Conservation (phyloP, 345 rosid genomes). For the Hibiscus syriacus region DNA sequence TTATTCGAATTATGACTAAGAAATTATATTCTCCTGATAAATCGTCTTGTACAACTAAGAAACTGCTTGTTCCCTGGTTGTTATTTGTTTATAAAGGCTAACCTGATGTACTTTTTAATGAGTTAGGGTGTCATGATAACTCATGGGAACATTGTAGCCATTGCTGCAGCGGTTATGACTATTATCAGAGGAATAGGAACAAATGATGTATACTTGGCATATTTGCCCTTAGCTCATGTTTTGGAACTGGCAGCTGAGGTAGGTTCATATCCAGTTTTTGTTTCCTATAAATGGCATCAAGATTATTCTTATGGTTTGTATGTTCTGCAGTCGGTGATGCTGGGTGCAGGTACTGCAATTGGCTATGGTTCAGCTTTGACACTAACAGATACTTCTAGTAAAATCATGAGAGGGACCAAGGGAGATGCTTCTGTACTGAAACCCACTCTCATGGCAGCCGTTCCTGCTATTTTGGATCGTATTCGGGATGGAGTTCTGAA, state of each 20-base stretch:
- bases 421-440: conserved; percentile 77
- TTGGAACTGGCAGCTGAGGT: conserved; percentile 95
- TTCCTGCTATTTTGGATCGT: conserved; percentile 88
- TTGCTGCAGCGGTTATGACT: conserved; percentile 69
- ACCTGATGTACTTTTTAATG: conserved; percentile 19
- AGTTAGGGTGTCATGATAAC: conserved; percentile 88
- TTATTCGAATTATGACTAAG: background rate
- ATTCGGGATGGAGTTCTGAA: conserved; percentile 74
- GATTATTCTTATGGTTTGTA: conserved; percentile 17
- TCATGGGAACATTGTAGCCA: conserved; percentile 75
- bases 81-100: conserved; percentile 8
- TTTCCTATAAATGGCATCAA: background rate
- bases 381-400: conserved; percentile 69
- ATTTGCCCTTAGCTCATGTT: conserved; percentile 93
- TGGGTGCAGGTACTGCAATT: conserved; percentile 60
- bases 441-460: conserved; percentile 82
- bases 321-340: conserved; percentile 53
- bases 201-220: conserved; percentile 64
- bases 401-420: conserved; percentile 78
- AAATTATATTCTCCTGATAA: background rate
- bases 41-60: background rate
- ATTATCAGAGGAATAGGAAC: conserved; percentile 49
- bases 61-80: background rate
- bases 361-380: conserved; percentile 89
- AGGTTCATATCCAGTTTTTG: background rate